phyloP scores from a whole-genome alignment of 805 yeast genomes.

The Nakazawaea anatomiae region DNA sequence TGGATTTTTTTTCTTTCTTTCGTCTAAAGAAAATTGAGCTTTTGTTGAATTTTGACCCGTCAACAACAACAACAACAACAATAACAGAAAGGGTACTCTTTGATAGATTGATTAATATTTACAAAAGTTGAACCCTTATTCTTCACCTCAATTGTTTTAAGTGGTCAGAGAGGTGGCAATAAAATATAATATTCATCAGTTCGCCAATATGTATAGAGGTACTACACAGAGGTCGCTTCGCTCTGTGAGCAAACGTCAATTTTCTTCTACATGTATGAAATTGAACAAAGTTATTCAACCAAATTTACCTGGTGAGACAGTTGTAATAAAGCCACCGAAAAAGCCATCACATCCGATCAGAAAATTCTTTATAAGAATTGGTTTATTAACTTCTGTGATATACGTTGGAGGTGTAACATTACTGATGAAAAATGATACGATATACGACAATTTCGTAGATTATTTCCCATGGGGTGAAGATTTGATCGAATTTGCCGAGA shows the following conservation, averaged over 20 bases:
- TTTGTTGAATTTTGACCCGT: too few species aligned
- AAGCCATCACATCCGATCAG: conserved; percentile 19
- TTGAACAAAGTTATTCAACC: conserved; percentile 1
- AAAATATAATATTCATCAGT: too few species aligned
- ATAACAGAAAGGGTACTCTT: not conserved
- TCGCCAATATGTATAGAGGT: not conserved
- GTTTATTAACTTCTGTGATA: conserved; percentile 21
- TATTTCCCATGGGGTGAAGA: conserved; percentile 60
- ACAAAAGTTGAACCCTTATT: too few species aligned
- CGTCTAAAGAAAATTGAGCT: too few species aligned
- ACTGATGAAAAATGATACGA: conserved; percentile 49
- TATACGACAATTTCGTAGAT: conserved; percentile 57
- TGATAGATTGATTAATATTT: too few species aligned
- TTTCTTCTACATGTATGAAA: not conserved
- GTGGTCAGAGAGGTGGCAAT: not conserved
- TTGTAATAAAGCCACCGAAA: not conserved
- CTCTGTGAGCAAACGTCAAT: conserved; percentile 2
- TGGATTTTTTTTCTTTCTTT: not conserved
- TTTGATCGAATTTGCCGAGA: conserved; percentile 45
- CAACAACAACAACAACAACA: not conserved
- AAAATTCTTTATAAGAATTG: conserved; percentile 20
- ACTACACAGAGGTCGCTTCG: not conserved
- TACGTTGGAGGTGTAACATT: conserved; percentile 59
- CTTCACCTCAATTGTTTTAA: not conserved
- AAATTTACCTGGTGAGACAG: conserved; percentile 9